Conservation (phyloP, 805 yeast species). For the Metschnikowia rubicola region DNA sequence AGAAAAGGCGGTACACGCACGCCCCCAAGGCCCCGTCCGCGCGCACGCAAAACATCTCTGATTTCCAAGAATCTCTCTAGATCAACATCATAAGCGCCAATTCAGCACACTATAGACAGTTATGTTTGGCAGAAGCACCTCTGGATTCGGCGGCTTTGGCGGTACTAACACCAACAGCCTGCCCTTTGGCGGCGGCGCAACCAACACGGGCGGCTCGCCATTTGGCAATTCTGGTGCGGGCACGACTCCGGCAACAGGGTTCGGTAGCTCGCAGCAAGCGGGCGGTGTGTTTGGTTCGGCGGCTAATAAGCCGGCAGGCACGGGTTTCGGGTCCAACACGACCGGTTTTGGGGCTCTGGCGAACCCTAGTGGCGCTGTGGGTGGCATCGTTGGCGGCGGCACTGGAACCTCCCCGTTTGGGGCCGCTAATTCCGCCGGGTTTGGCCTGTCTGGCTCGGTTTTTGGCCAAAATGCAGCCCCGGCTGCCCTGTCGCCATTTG, state of each 20-base stretch:
- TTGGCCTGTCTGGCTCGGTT: constrained; percentile 27
- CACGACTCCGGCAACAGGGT: constrained; percentile 11
- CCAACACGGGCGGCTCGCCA: constrained; percentile 13
- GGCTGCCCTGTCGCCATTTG: constrained; percentile 16
- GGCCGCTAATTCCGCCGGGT: constrained; percentile 3
- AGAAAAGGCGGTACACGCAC: no score
- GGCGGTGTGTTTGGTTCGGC: constrained; percentile 14
- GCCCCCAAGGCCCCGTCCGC: no score
- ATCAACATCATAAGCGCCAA: neutral
- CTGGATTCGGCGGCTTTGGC: constrained; percentile 54
- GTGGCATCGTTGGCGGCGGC: constrained; percentile 16
- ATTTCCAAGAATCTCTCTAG: neutral
- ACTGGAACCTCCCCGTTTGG: constrained; percentile 11
- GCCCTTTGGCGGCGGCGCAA: constrained; percentile 27
- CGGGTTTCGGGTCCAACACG: constrained; percentile 35
- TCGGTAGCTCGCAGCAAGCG: constrained; percentile 17
- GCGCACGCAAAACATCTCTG: neutral
- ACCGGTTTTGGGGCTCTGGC: constrained; percentile 11
- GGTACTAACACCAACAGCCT: constrained; percentile 13
- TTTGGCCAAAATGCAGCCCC: constrained; percentile 27
- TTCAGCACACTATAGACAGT: neutral
- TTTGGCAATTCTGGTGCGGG: constrained; percentile 12
- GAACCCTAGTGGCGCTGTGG: constrained; percentile 28
- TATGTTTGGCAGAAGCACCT: constrained; percentile 48
- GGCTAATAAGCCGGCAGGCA: constrained; percentile 17